A percentile compares a stretch with the other conserved stretches of the same genome.
phyloP scores from a whole-genome alignment of 305 asterid genomes.

The Fraxinus angustifolia region DNA sequence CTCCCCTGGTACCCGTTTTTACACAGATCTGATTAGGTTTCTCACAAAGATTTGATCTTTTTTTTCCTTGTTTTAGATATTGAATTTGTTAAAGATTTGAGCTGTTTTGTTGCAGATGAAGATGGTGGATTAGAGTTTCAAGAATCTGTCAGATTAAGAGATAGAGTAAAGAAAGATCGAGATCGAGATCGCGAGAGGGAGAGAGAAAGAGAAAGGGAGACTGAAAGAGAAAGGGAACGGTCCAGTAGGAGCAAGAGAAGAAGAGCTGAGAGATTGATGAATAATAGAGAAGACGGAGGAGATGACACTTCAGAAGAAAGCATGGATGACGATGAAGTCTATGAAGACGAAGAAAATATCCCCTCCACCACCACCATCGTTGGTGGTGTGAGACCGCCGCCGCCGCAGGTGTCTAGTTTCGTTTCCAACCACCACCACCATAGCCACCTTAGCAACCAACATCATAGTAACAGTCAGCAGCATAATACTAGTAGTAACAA shows the following conservation, averaged over 20 bases:
- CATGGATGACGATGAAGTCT: constrained; percentile 78
- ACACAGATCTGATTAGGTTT: constrained; percentile 26
- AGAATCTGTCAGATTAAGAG: constrained; percentile 74
- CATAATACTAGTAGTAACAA: constrained; percentile 23
- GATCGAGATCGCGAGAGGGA: constrained; percentile 78
- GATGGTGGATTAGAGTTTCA: constrained; percentile 77
- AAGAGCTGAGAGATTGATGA: constrained; percentile 59
- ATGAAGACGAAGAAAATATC: constrained; percentile 53
- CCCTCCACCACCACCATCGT: constrained; percentile 27
- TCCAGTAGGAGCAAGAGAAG: constrained; percentile 62
- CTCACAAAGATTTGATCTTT: constrained; percentile 17
- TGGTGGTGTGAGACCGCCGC: constrained; percentile 41
- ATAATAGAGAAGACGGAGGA: constrained; percentile 49
- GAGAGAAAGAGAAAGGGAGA: constrained; percentile 46
- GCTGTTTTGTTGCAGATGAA: constrained; percentile 56
- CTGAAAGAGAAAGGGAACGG: constrained; percentile 74
- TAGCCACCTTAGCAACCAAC: constrained; percentile 29
- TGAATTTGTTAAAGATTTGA: neutral
- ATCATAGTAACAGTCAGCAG: constrained; percentile 32
- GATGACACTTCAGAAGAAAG: constrained; percentile 90
- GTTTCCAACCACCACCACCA: constrained; percentile 40
- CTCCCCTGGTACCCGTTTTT: constrained; percentile 60
- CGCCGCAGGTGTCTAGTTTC: constrained; percentile 31
- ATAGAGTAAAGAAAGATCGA: constrained; percentile 88
- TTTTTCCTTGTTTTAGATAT: neutral